These are phyloP conservation scores for Rosa hybrid DNA, from an alignment of 331 rosid genomes.

Conservation along the genomic window DNA sequence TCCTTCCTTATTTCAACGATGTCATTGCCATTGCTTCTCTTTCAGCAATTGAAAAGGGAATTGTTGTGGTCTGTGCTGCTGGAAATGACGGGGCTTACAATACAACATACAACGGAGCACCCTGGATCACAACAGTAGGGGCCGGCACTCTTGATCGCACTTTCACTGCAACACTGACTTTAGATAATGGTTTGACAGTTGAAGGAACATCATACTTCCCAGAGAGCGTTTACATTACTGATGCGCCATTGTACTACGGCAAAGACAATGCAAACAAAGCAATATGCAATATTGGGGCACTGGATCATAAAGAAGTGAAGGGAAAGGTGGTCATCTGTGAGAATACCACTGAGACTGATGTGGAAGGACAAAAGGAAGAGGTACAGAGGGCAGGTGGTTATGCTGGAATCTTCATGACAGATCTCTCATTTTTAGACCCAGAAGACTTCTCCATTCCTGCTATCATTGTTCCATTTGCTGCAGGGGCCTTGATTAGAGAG, in stretches of 20 bases:
- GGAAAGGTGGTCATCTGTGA: conserved; percentile 24
- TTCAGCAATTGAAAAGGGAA: too few species aligned
- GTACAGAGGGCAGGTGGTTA: conserved; percentile 9
- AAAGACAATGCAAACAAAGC: not conserved
- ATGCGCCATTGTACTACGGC: too few species aligned
- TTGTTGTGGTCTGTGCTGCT: too few species aligned
- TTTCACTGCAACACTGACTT: too few species aligned
- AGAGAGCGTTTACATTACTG: too few species aligned
- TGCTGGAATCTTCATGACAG: conserved; percentile 11
- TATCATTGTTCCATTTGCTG: not conserved
- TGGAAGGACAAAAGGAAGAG: not conserved
- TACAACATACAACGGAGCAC: too few species aligned
- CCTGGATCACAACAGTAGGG: too few species aligned
- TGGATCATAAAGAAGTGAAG: conserved; percentile 20
- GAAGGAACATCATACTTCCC: too few species aligned
- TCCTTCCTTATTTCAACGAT: too few species aligned
- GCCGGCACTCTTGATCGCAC: not conserved
- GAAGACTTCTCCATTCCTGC: conserved; percentile 7
- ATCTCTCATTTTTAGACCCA: not conserved
- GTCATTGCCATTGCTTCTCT: too few species aligned
- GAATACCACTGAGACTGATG: not conserved
- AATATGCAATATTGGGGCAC: not conserved
- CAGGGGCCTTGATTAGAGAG: not conserved
- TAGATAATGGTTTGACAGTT: too few species aligned
- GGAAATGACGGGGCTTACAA: too few species aligned